Base-by-base conservation (phyloP, 768 basidiomycete genomes). In the Leccinum incarnatum region DNA sequence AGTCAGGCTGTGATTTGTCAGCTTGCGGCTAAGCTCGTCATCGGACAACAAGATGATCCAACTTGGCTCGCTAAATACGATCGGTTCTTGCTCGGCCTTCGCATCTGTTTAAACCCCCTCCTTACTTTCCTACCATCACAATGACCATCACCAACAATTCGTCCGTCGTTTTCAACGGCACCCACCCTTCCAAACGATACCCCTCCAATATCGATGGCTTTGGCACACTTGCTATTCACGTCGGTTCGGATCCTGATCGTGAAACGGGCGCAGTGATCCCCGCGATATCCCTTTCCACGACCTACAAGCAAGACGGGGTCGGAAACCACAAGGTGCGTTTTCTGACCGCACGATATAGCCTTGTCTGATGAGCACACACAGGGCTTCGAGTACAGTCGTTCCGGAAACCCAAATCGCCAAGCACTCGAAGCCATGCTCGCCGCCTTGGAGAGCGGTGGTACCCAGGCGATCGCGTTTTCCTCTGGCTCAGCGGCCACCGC, bases 341-440 rank as follows among this genome's bases (percentile, higher is more conserved):
- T 36, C 2, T 42, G 12, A 27, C 30, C 3, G 12, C 21, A 23
- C 7, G 12, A 36, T 17, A 1, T 32, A 5, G 21, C 4, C 10
- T 27, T 58, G 14, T 21, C 42, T 45, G 11, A 45, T 5, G 19
- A 19, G 42, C 5, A 45, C 10, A 32, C 40, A 10, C 32, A 89
- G 87, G 94, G 93, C 2, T 96, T 81, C 66, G 95, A 98, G 68
- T 99, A 99, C 73, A 88, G 92, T 7, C 86, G 96, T 19, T 89
- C 88, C 0, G 91, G 91, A 0, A 78, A 82, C 0, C 73, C 42
- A 5, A 45, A 45, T 62, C 81, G 96, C 0, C 77, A 86, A 47
- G 88, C 86, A 0, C 76, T 98, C 0, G 96, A 99, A 71, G 63
- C 74, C 0, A 83, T 86, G 4, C 80, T 98, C 2, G 90, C 94